These are phyloP conservation scores for Geosmithia flava DNA, from an alignment of 2,329 filamentous ascomycete genomes.

Conservation along the genomic window DNA sequence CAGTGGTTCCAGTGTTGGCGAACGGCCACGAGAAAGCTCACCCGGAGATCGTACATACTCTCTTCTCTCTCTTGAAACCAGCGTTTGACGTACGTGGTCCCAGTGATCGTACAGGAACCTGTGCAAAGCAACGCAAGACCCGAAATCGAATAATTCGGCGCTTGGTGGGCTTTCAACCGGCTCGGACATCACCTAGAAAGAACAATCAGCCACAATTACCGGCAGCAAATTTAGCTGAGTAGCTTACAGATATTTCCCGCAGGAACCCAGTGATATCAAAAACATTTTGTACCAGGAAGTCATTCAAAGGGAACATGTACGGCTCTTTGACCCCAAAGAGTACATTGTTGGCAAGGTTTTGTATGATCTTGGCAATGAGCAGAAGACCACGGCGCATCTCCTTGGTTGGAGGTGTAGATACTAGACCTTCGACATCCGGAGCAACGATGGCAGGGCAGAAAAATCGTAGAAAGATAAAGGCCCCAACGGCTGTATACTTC, in stretches of 20 bases:
- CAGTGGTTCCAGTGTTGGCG: slow-evolving; percentile 47
- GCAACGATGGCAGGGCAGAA: slow-evolving; percentile 63
- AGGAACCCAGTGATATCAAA: slow-evolving; percentile 55
- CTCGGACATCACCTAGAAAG: slow-evolving; percentile 31
- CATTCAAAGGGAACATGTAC: slow-evolving; percentile 60
- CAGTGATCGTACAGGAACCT: slow-evolving; percentile 60
- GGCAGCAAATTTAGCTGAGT: background rate
- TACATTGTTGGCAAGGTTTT: slow-evolving; percentile 61
- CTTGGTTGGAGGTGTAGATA: slow-evolving; percentile 47
- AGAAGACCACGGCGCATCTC: slow-evolving; percentile 57
- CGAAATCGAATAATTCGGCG: slow-evolving; percentile 52
- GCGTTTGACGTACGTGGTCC: slow-evolving; percentile 55
- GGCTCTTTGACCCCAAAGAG: slow-evolving; percentile 60
- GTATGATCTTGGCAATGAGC: slow-evolving; percentile 59
- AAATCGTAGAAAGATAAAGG: slow-evolving; percentile 60
- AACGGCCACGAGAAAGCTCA: slow-evolving; percentile 37
- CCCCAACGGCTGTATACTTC: slow-evolving; percentile 60
- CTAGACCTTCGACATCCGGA: slow-evolving; percentile 55
- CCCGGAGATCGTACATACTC: slow-evolving; percentile 42
- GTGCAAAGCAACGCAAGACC: slow-evolving; percentile 57
- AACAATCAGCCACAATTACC: background rate
- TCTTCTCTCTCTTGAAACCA: slow-evolving; percentile 46
- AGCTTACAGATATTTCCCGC: slow-evolving; percentile 50
- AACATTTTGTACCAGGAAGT: slow-evolving; percentile 57
- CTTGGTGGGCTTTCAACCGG: slow-evolving; percentile 24